phyloP scores from a whole-genome alignment of 306 rosid species.

The Psophocarpus tetragonolobus region DNA sequence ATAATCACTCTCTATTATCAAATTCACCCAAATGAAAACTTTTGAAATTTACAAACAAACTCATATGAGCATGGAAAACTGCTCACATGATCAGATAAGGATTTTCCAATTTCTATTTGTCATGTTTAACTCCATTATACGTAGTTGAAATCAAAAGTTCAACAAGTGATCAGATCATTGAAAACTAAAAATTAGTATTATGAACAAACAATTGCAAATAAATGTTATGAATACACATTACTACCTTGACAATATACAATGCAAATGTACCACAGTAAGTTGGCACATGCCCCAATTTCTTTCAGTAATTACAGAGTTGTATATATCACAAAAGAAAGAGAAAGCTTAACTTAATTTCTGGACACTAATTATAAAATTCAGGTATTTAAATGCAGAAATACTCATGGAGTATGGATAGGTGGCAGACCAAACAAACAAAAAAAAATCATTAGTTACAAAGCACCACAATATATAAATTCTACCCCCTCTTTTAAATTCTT shows the following conservation, averaged over 20 bases:
- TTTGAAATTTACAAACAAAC: background rate
- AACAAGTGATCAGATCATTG: background rate
- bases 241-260: background rate
- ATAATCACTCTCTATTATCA: background rate
- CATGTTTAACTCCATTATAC: conserved; percentile 3
- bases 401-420: background rate
- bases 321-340: background rate
- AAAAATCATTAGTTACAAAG: background rate
- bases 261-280: background rate
- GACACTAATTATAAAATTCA: background rate
- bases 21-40: background rate
- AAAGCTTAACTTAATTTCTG: background rate
- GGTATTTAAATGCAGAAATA: background rate
- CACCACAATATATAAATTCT: background rate
- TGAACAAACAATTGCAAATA: background rate
- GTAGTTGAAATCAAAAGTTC: background rate
- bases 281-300: background rate
- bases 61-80: background rate
- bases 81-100: background rate
- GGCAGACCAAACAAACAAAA: background rate
- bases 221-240: background rate
- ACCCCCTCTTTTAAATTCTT: background rate
- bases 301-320: background rate
- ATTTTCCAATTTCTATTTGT: background rate
- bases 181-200: conserved; percentile 14